phyloP scores from a whole-genome alignment of 2,329 filamentous ascomycete species.

The Stagonosporopsis rhizophila region DNA sequence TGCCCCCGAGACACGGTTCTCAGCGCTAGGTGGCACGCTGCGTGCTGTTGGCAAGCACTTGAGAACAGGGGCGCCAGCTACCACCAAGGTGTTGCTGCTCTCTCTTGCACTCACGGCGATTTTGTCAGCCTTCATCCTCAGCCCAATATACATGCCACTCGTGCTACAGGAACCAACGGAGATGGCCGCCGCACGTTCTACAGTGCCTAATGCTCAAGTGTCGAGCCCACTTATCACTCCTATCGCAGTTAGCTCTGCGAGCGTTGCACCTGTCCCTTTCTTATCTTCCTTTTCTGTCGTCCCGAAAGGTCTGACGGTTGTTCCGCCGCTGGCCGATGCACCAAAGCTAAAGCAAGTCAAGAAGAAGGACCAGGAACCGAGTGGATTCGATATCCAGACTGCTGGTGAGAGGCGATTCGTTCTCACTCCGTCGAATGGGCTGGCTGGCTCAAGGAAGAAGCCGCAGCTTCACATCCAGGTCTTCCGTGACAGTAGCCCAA shows the following conservation, averaged over 20 bases:
- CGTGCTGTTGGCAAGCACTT: constrained; percentile 19
- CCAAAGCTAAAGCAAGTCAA: constrained; percentile 17
- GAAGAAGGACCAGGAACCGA: constrained; percentile 39
- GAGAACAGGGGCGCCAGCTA: constrained; percentile 10
- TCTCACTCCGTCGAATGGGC: constrained; percentile 57
- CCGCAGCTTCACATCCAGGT: constrained; percentile 59
- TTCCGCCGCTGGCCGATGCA: constrained; percentile 24
- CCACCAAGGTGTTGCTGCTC: constrained; percentile 9
- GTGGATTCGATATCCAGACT: constrained; percentile 61
- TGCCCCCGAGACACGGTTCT: constrained; percentile 4
- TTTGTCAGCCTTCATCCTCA: constrained; percentile 25
- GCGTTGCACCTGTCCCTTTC: constrained; percentile 1
- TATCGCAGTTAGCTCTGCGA: constrained; percentile 14
- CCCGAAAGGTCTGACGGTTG: constrained; percentile 20
- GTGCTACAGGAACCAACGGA: constrained; percentile 18
- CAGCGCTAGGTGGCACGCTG: constrained; percentile 11
- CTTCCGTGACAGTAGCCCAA: constrained; percentile 51
- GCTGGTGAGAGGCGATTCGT: constrained; percentile 62
- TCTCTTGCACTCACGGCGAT: constrained; percentile 28
- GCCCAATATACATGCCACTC: constrained; percentile 20
- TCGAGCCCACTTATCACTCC: neutral
- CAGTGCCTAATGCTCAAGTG: constrained; percentile 2
- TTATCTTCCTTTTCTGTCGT: constrained; percentile 9
- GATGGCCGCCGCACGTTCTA: constrained; percentile 6
- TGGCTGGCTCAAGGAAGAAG: constrained; percentile 52